A percentile compares a stretch with the other conserved stretches of the same genome.
Evolutionary conservation across 2,329 filamentous ascomycete genomes (phyloP).

Genomic region (Blastomyces silverae): DNA sequence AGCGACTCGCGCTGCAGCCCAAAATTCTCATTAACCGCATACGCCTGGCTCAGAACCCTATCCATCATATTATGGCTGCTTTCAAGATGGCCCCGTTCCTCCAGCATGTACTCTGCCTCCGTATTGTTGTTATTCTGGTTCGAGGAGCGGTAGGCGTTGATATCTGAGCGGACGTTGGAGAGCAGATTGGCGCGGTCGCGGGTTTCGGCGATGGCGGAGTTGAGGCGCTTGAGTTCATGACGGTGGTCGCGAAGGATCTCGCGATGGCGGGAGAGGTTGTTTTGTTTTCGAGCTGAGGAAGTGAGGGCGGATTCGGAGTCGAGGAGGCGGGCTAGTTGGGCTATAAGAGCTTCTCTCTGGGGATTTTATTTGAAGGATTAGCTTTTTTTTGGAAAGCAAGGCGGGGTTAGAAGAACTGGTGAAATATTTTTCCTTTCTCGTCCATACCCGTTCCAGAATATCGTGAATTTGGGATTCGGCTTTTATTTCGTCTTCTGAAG

Average conservation of each 20-base stretch:
- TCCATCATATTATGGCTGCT: slow-evolving; percentile 85
- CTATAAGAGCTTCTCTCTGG: slow-evolving; percentile 73
- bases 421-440: background rate
- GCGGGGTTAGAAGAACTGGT: background rate
- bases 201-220: slow-evolving; percentile 64
- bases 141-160: slow-evolving; percentile 69
- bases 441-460: slow-evolving; percentile 68
- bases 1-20: slow-evolving; percentile 78
- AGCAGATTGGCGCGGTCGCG: slow-evolving; percentile 86
- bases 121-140: slow-evolving; percentile 63
- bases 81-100: slow-evolving; percentile 78
- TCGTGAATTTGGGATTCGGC: slow-evolving; percentile 78
- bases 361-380: background rate
- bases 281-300: slow-evolving; percentile 91
- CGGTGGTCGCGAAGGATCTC: slow-evolving; percentile 85
- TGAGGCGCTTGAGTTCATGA: slow-evolving; percentile 70
- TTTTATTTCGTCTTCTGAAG: slow-evolving; percentile 73
- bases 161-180: slow-evolving; percentile 83
- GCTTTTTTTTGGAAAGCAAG: slow-evolving; percentile 16
- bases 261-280: slow-evolving; percentile 84
- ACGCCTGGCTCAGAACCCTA: slow-evolving; percentile 86
- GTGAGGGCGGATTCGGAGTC: slow-evolving; percentile 85
- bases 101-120: slow-evolving; percentile 96
- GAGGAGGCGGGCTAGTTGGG: slow-evolving; percentile 77
- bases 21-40: slow-evolving; percentile 93